Evolutionary conservation across 345 rosid species (phyloP), one percentile per base, ranked within the genome.

Genomic region (Excoecaria cochinchinensis): DNA sequence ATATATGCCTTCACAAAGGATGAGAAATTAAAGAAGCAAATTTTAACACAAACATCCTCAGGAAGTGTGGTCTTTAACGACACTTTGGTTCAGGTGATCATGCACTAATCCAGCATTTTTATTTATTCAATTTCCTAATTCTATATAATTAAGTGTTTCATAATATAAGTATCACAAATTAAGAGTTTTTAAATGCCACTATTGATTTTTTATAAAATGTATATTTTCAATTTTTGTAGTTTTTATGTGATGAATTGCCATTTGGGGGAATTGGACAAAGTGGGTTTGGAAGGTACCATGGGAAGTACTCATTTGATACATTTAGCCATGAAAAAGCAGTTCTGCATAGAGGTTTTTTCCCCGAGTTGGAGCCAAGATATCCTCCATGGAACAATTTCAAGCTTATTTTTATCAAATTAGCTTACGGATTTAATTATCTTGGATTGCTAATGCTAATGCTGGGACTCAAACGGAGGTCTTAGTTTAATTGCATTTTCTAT

Each of bases 261-360:
- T 94, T 94, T 65, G 98, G 98, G 77, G 97, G 97, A 14, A 97
- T 92, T 14, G 98, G 95, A 8, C 79, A 87, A 66, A 91, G 97
- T 72, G 97, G 98, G 5, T 78, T 84, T 5, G 97, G 97, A 68
- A 90, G 93, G 85, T 94, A 91, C 86, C 98, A 94, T 12, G 97
- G 98, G 53, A 91, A 89, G 82, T 94, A 88, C 84, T 91, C 97
- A 15, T 95, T 95, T 53, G 99, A 95, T 22, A 79, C 92, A 25
- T 95, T 95, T 82, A 92, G 97, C 80, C 99, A 92, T 59, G 95
- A 90, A 77, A 95, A 95, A 74, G 90, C 92, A n/a, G 84, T 92
- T 13, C 24, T 95, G 89, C 85, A 84, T 19, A 79, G 97, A 82
- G 79, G 78, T 38, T 92, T 89, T 74, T 84, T 74, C 66, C 85